These are phyloP conservation scores for Apiotrichum mycotoxinovorans DNA, from an alignment of 1,284 basidiomycete species.

Conservation along the genomic window DNA sequence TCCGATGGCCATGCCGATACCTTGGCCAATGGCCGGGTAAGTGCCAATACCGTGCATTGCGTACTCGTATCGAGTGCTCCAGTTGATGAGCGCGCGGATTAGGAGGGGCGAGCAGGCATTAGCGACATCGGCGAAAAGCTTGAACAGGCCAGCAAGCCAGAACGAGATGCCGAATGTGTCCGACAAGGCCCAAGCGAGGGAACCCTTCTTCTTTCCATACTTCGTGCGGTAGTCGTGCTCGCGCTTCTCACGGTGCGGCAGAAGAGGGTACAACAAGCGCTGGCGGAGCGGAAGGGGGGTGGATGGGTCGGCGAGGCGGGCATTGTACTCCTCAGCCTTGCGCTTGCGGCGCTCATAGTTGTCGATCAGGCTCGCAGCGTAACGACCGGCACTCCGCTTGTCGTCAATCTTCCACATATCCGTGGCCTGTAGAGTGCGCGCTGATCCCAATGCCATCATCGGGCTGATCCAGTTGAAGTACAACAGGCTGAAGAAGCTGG, in stretches of 20 bases:
- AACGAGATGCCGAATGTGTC: slow-evolving; percentile 79
- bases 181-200: slow-evolving; percentile 69
- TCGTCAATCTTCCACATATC: slow-evolving; percentile 79
- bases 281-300: slow-evolving; percentile 34
- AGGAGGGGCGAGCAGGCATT: slow-evolving; percentile 72
- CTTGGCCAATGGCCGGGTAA: slow-evolving; percentile 62
- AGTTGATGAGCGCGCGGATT: slow-evolving; percentile 76
- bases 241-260: slow-evolving; percentile 33
- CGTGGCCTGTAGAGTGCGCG: slow-evolving; percentile 70
- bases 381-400: slow-evolving; percentile 55
- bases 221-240: slow-evolving; percentile 46
- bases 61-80: slow-evolving; percentile 63
- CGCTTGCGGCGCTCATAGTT: slow-evolving; percentile 63
- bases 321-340: slow-evolving; percentile 67
- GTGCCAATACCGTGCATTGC: slow-evolving; percentile 51
- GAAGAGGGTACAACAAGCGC: slow-evolving; percentile 29
- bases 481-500: slow-evolving; percentile 56
- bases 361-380: slow-evolving; percentile 62
- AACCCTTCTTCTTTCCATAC: slow-evolving; percentile 63
- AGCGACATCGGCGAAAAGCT: slow-evolving; percentile 67
- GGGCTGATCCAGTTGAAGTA: slow-evolving; percentile 72
- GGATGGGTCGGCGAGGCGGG: slow-evolving; percentile 53
- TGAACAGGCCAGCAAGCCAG: slow-evolving; percentile 74
- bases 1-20: slow-evolving; percentile 69
- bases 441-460: slow-evolving; percentile 58